A percentile compares a stretch with the other conserved stretches of the same genome.
Conservation (phyloP, 1,284 basidiomycete species). For the Sanghuangporus sanghuang region DNA sequence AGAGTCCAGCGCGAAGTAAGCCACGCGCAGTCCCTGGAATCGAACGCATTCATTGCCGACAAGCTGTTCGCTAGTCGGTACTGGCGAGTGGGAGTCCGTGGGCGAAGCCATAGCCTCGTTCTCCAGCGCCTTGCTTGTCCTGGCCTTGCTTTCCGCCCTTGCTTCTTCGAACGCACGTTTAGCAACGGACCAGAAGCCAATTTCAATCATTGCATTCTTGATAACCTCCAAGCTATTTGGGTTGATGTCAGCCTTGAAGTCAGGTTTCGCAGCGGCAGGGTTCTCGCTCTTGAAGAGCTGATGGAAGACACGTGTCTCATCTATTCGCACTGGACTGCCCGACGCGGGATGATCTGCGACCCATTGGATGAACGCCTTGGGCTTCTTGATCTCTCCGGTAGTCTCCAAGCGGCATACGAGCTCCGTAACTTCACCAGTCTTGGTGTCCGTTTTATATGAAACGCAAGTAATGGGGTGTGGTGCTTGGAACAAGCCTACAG, state of each 20-base stretch:
- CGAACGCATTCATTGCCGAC: slow-evolving; percentile 91
- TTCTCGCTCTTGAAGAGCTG: slow-evolving; percentile 93
- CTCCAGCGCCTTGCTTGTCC: slow-evolving; percentile 61
- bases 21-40: slow-evolving; percentile 95
- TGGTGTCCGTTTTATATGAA: slow-evolving; percentile 74
- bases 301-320: slow-evolving; percentile 92
- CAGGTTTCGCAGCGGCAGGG: slow-evolving; percentile 63
- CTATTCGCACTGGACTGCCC: slow-evolving; percentile 76
- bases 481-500: slow-evolving; percentile 95
- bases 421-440: slow-evolving; percentile 71
- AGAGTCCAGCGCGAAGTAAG: slow-evolving; percentile 92
- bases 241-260: slow-evolving; percentile 78
- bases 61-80: slow-evolving; percentile 74
- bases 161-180: slow-evolving; percentile 66
- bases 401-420: slow-evolving; percentile 80
- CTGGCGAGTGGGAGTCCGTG: slow-evolving; percentile 48
- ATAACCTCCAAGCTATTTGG: slow-evolving; percentile 76
- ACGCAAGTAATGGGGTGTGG: slow-evolving; percentile 93
- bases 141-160: slow-evolving; percentile 55
- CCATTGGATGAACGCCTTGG: slow-evolving; percentile 98
- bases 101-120: slow-evolving; percentile 35
- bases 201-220: slow-evolving; percentile 80
- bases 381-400: slow-evolving; percentile 64
- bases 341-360: slow-evolving; percentile 81
- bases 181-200: slow-evolving; percentile 86